These are phyloP conservation scores for Macrophomina pseudophaseolina DNA, from an alignment of 2,329 filamentous ascomycete genomes.

Conservation along the genomic window DNA sequence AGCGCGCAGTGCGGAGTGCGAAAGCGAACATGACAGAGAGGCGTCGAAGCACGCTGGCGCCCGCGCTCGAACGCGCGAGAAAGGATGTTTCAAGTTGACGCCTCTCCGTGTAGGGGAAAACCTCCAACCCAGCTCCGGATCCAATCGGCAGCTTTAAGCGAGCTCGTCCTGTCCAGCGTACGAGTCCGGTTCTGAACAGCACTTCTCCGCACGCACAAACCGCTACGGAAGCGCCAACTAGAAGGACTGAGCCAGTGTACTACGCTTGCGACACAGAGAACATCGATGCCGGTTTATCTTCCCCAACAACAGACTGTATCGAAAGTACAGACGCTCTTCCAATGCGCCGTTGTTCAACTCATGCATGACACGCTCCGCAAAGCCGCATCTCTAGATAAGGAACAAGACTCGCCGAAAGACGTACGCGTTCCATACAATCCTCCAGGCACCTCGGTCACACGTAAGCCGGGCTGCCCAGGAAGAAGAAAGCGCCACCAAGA, in stretches of 20 bases:
- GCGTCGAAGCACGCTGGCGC: background rate
- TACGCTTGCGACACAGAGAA: too few relatives aligned
- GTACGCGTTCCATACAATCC: background rate
- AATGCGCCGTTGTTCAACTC: background rate
- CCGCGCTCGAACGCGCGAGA: background rate
- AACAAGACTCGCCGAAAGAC: slow-evolving; percentile 6
- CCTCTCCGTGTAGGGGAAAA: background rate
- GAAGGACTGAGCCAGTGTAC: too few relatives aligned
- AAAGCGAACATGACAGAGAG: background rate
- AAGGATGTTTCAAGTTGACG: slow-evolving; percentile 6
- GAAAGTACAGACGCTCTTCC: too few relatives aligned
- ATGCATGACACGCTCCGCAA: slow-evolving; percentile 2
- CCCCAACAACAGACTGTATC: too few relatives aligned
- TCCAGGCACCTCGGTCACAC: background rate
- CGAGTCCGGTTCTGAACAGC: too few relatives aligned
- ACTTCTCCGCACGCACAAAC: too few relatives aligned
- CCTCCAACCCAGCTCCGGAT: background rate
- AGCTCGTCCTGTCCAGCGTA: background rate
- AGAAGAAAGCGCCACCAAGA: background rate
- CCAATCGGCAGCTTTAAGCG: background rate
- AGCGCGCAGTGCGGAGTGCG: background rate
- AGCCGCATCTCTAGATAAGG: slow-evolving; percentile 14
- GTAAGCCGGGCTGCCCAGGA: background rate
- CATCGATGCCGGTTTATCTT: too few relatives aligned
- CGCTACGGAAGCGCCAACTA: too few relatives aligned